Evolutionary conservation across 805 yeast species (phyloP), one percentile per base, ranked within the genome.

Genomic region (Jamesozyma gamospora): DNA sequence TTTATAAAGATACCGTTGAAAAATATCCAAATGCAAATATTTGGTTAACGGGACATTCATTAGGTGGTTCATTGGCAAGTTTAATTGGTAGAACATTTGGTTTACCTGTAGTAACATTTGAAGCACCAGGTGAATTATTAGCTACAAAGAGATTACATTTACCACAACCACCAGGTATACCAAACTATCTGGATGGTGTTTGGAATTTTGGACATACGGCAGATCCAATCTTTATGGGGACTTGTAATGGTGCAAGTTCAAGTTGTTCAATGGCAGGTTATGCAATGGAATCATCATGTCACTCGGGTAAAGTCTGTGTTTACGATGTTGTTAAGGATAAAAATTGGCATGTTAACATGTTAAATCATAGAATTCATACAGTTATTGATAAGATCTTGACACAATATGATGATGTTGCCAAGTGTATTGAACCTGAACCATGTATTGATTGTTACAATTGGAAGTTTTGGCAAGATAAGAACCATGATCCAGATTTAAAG

Each of bases 171-270:
- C 98, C 98, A 1, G 95, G 95, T 1, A 57, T 84, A 12, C 88
- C 95, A 0, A 62, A 66, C 7, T 74, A 79, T 51, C 65, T 75
- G 62, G 96, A 88, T 52, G 80, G 84, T 47, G 74, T 92, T 9
- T 92, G 94, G 94, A 96, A 92, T 57, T 66, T 92, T 55, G 98
- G 98, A 3, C 90, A 92, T 58, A 92, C 92, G 2, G 97, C 96
- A 0, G 98, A 92, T 58, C 98, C 98, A 1, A 84, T 92, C 2
- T 92, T 71, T 53, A 82, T 88, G 90, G 98, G 98, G 0, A 88
- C 86, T 8, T 92, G 98, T 58, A 87, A 83, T 53, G 98, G 98
- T 9, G 94, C 92, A 1, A 77, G 90, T 4, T 80, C 94, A 0
- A 63, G 88, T 1, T 92, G 98, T 60, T 79, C 90, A 43, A 70